These are phyloP conservation scores for Pseudoscleropodium purum DNA, from an alignment of 225 moss, liverwort and hornwort genomes.

Conservation along the genomic window DNA sequence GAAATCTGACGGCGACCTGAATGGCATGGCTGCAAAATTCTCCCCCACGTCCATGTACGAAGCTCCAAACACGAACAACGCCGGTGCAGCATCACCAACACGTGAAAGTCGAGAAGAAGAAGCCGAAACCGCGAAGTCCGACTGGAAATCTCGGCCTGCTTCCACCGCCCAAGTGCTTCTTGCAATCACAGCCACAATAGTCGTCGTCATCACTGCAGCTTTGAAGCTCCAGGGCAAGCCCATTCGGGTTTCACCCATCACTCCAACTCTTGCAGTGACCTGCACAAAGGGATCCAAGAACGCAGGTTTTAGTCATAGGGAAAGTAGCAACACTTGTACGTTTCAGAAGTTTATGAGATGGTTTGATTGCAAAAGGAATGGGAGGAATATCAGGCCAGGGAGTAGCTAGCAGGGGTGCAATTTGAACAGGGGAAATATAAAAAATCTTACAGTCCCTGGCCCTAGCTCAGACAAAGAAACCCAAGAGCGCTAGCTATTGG, in stretches of 20 bases:
- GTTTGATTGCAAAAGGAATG: neutral
- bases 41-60: conserved; percentile 49
- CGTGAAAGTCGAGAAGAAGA: neutral
- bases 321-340: neutral
- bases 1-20: neutral
- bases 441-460: neutral
- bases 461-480: neutral
- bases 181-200: neutral
- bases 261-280: neutral
- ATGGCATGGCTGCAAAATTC: conserved; percentile 34
- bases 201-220: neutral
- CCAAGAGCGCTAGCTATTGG: no score
- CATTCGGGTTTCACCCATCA: neutral
- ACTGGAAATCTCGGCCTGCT: neutral
- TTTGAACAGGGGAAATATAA: neutral
- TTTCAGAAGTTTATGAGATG: neutral
- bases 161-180: neutral
- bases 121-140: neutral
- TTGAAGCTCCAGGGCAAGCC: neutral
- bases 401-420: neutral
- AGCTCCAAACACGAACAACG: conserved; percentile 47
- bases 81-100: neutral
- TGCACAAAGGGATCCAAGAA: neutral
- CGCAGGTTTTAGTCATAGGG: neutral
- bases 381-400: neutral